Evolutionary conservation across 2,329 filamentous ascomycete species (phyloP).

Genomic region (Xylaria sp.): DNA sequence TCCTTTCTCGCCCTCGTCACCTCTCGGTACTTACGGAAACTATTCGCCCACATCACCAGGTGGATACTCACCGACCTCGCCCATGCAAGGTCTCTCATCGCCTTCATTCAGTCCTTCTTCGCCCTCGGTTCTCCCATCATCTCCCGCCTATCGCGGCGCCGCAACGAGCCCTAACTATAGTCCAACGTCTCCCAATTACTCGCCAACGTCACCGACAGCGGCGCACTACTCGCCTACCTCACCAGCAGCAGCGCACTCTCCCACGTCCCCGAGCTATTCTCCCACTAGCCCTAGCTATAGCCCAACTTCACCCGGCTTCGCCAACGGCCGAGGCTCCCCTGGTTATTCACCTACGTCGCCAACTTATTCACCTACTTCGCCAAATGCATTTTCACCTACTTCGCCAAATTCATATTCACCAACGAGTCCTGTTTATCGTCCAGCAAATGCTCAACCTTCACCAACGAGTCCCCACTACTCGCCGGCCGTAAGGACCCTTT

Average conservation of each 20-base stretch:
- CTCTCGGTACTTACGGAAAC: constrained; percentile 66
- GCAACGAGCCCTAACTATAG: constrained; percentile 71
- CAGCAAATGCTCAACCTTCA: constrained; percentile 63
- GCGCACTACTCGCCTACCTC: constrained; percentile 75
- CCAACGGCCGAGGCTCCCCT: constrained; percentile 60
- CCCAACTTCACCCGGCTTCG: constrained; percentile 69
- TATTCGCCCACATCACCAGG: constrained; percentile 83
- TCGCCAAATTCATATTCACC: constrained; percentile 68
- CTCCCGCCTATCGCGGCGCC: constrained; percentile 61
- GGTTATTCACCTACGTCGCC: constrained; percentile 76
- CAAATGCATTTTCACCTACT: constrained; percentile 77
- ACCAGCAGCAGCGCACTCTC: constrained; percentile 82
- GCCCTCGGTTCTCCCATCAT: constrained; percentile 68
- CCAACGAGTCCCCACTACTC: constrained; percentile 80
- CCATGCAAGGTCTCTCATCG: constrained; percentile 64
- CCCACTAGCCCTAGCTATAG: constrained; percentile 77
- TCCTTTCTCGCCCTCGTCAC: constrained; percentile 76
- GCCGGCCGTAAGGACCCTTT: constrained; percentile 62
- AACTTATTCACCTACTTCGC: constrained; percentile 80
- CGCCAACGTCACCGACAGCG: constrained; percentile 67
- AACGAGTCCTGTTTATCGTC: constrained; percentile 69
- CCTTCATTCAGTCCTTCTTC: constrained; percentile 70
- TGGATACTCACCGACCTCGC: constrained; percentile 82
- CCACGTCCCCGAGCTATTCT: constrained; percentile 78
- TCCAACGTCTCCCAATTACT: constrained; percentile 73